These are phyloP conservation scores for Dunaliella primolecta DNA, from an alignment of 139 green algal species.

Conservation along the genomic window DNA sequence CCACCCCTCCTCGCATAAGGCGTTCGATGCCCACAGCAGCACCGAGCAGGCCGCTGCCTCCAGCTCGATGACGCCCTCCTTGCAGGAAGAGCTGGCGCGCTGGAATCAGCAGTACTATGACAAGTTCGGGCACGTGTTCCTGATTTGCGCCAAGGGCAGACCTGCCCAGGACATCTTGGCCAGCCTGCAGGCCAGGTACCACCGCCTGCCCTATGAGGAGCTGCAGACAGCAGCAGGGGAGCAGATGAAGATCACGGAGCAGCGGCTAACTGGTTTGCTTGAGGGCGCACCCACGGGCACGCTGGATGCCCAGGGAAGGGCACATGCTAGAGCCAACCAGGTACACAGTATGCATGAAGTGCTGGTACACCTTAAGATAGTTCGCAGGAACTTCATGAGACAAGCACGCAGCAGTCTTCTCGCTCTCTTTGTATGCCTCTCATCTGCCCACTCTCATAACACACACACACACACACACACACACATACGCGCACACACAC, in stretches of 20 bases:
- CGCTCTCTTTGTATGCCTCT: too few relatives aligned
- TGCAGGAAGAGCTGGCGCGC: constrained; percentile 44
- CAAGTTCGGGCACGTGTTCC: constrained; percentile 91
- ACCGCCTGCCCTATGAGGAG: constrained; percentile 56
- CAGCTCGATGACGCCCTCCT: constrained; percentile 9
- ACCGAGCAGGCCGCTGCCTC: constrained; percentile 24
- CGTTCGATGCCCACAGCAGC: constrained; percentile 30
- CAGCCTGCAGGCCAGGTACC: constrained; percentile 42
- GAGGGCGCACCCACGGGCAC: not conserved
- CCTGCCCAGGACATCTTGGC: constrained; percentile 62
- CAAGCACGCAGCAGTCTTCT: too few relatives aligned
- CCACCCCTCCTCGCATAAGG: constrained; percentile 62
- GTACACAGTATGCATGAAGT: not conserved
- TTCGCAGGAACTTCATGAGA: too few relatives aligned
- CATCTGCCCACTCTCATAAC: too few relatives aligned
- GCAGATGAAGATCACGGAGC: constrained; percentile 95
- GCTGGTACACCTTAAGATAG: too few relatives aligned
- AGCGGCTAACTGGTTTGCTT: constrained; percentile 70
- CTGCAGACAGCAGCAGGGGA: constrained; percentile 27
- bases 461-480: too few relatives aligned
- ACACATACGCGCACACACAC: too few relatives aligned
- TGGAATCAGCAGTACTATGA: constrained; percentile 73
- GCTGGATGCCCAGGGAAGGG: not conserved
- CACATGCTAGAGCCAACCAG: not conserved
- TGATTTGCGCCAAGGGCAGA: constrained; percentile 85